Evolutionary conservation across 352 stramenopile genomes (phyloP).

Genomic region (Globisporangium paroecandrum): DNA sequence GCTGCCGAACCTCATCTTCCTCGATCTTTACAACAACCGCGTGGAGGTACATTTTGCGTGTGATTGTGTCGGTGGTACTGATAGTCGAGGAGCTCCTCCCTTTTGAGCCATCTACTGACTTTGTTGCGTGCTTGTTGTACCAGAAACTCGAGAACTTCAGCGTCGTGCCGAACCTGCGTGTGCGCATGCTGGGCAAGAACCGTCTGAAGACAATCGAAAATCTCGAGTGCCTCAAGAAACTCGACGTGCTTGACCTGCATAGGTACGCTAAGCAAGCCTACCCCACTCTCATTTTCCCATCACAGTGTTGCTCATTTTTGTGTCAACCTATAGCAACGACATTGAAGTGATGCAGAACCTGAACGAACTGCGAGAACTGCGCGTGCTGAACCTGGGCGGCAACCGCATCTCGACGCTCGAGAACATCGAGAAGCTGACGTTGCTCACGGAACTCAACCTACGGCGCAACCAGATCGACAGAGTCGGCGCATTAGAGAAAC

Average conservation of each 20-base stretch:
- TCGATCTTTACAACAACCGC: slow-evolving; percentile 92
- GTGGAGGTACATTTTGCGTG: slow-evolving; percentile 50
- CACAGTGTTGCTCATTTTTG: not conserved
- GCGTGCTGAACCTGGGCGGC: slow-evolving; percentile 90
- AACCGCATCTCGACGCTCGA: slow-evolving; percentile 80
- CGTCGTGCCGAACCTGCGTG: slow-evolving; percentile 76
- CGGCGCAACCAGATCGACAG: slow-evolving; percentile 72
- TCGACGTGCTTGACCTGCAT: slow-evolving; percentile 92
- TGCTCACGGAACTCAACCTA: slow-evolving; percentile 90
- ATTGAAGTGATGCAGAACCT: slow-evolving; percentile 87
- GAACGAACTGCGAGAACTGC: slow-evolving; percentile 77
- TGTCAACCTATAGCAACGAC: slow-evolving; percentile 59
- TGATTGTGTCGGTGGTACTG: not conserved
- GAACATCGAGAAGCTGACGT: slow-evolving; percentile 68
- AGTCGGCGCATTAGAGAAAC: slow-evolving; percentile 51
- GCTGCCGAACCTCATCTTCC: slow-evolving; percentile 89
- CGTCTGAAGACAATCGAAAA: slow-evolving; percentile 78
- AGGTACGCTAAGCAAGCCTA: slow-evolving; percentile 28
- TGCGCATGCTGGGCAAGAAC: slow-evolving; percentile 93
- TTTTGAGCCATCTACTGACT: not conserved
- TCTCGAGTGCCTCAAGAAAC: slow-evolving; percentile 76
- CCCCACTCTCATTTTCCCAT: not conserved
- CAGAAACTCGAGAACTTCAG: slow-evolving; percentile 79
- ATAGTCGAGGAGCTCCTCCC: not conserved
- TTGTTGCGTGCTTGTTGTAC: not conserved